A percentile compares a stretch with the other conserved stretches of the same genome.
Conservation (phyloP, 2,329 filamentous ascomycete genomes). For the Chrysosporium keratinophilum region DNA sequence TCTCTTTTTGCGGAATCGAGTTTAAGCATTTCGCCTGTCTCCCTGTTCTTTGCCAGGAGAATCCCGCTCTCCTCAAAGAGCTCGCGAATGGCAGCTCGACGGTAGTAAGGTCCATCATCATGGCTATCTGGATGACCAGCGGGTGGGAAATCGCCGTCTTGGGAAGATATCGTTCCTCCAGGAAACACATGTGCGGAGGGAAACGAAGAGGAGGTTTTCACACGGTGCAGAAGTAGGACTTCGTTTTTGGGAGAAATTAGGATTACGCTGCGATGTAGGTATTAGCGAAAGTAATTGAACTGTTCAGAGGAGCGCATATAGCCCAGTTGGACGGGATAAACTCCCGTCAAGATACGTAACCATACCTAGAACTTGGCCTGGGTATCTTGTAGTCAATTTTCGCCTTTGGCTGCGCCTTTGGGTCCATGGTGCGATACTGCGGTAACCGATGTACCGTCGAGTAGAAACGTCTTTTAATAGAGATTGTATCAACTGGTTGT, state of each 20-base stretch:
- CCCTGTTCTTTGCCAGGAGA: conserved; percentile 50
- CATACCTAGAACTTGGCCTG: conserved; percentile 55
- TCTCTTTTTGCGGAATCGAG: conserved; percentile 53
- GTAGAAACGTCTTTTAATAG: neutral
- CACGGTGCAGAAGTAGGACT: conserved; percentile 76
- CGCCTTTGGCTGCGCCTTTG: conserved; percentile 6
- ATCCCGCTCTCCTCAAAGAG: conserved; percentile 94
- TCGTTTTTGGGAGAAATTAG: conserved; percentile 79
- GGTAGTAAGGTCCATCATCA: conserved; percentile 60
- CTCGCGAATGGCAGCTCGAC: conserved; percentile 77
- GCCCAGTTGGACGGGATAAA: too few relatives aligned
- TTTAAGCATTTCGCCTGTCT: conserved; percentile 46
- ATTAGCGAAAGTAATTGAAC: neutral
- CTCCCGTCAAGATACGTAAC: too few relatives aligned
- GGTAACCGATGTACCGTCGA: conserved; percentile 16
- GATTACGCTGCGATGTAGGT: conserved; percentile 51
- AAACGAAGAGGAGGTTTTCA: conserved; percentile 72
- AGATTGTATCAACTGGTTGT: neutral
- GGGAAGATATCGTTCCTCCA: conserved; percentile 65
- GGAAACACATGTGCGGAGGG: conserved; percentile 92
- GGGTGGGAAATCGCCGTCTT: conserved; percentile 56
- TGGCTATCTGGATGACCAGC: conserved; percentile 50
- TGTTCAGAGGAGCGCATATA: too few relatives aligned
- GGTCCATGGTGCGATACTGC: conserved; percentile 17
- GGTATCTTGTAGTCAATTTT: conserved; percentile 33